These are phyloP conservation scores for Plasmopara halstedii DNA, from an alignment of 352 stramenopile genomes.

Conservation along the genomic window DNA sequence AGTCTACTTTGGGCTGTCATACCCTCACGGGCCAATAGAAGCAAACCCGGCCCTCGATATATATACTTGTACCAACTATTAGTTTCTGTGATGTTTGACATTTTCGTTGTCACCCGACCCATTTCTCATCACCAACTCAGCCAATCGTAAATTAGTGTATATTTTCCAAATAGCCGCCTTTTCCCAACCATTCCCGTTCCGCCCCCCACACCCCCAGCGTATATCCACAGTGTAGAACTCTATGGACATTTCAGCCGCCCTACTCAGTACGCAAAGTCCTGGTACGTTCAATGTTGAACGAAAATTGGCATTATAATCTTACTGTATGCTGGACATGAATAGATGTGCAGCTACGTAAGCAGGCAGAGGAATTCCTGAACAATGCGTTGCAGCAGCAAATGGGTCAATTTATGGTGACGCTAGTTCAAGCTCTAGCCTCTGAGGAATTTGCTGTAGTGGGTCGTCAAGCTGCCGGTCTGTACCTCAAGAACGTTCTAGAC, in stretches of 20 bases:
- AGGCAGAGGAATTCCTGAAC: constrained; percentile 80
- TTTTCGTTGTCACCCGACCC: background rate
- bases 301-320: background rate
- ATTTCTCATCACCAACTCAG: background rate
- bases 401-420: constrained; percentile 78
- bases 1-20: background rate
- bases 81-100: no score
- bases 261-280: constrained; percentile 75
- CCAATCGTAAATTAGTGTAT: constrained; percentile 1
- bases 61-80: background rate
- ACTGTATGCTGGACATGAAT: constrained; percentile 5
- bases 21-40: background rate
- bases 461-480: constrained; percentile 71
- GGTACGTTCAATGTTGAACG: no score
- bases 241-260: constrained; percentile 77
- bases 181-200: constrained; percentile 30
- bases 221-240: constrained; percentile 3
- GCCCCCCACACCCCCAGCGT: background rate
- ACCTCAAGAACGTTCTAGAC: constrained; percentile 84
- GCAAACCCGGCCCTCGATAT: background rate
- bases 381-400: constrained; percentile 72
- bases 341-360: constrained; percentile 66
- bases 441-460: constrained; percentile 74
- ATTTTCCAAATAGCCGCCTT: constrained; percentile 10
- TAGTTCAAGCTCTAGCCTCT: constrained; percentile 66